phyloP scores from a whole-genome alignment of 495 filamentous ascomycete genomes.

The Penicillium goetzii region DNA sequence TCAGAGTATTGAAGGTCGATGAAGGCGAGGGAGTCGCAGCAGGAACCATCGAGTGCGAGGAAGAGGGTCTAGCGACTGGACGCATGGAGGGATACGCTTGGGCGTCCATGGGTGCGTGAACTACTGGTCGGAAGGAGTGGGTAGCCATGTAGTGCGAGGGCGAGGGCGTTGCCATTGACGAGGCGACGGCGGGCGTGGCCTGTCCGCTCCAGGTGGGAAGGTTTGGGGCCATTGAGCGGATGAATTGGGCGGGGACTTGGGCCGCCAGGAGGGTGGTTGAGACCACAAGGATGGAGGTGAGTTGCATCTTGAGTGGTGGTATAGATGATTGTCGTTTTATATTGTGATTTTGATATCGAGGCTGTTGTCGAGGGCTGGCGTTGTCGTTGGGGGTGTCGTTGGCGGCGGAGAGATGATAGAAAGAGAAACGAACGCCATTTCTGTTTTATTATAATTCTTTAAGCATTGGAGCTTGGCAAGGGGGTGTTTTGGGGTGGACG shows the following conservation, averaged over 20 bases:
- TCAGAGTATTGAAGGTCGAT: neutral
- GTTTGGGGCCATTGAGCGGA: conserved; percentile 9
- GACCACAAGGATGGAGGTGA: conserved; percentile 20
- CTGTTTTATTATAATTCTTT: neutral
- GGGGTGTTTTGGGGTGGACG: conserved; percentile 7
- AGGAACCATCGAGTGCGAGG: neutral
- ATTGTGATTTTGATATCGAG: conserved; percentile 6
- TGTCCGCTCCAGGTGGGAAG: neutral
- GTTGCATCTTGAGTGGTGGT: conserved; percentile 19
- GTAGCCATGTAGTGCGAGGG: neutral
- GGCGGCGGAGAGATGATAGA: neutral
- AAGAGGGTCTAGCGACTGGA: neutral
- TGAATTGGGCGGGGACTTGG: conserved; percentile 13
- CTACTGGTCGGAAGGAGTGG: neutral
- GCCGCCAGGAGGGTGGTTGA: conserved; percentile 17
- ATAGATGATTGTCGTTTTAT: neutral
- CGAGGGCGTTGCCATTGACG: neutral
- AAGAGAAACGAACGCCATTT: no score
- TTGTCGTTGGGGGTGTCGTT: conserved; percentile 3
- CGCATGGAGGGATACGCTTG: neutral
- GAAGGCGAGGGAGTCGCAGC: neutral
- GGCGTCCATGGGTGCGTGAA: neutral
- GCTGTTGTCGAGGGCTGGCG: conserved; percentile 3
- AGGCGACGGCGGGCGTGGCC: neutral
- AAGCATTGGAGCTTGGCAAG: conserved; percentile 12